Evolutionary conservation across 1,139 yeast species (phyloP), one percentile per base, ranked within the genome.

Genomic region (Hanseniaspora sp.): DNA sequence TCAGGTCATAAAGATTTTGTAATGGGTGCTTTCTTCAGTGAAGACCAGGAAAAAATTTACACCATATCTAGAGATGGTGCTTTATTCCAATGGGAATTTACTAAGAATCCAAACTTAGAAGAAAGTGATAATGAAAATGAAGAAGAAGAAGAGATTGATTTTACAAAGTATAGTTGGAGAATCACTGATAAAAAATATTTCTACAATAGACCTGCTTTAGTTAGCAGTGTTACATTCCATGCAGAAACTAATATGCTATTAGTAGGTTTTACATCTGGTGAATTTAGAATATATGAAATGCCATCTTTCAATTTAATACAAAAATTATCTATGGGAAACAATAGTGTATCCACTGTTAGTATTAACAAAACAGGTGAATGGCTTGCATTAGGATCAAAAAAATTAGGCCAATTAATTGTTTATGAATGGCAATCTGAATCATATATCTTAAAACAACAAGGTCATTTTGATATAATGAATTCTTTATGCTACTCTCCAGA

Each of bases 391-490:
- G 98, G 98, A 5, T 88, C 96, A 0, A 73, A 90, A 18, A 83
- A 82, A 62, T 71, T 86, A 39, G 98, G 98, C n/a, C 99, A 92
- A 69, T 71, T 92, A 55, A 71, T 92, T 57, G 98, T 92, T 0
- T 92, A 95, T 74, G 99, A 92, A 74, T 92, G 99, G 99, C 96
- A 92, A 71, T 86, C 95, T 3, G 98, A 92, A 68, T 86, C 96
- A 0, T 92, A 92, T 66, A 84, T 92, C 47, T 74, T 92, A 60
- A 90, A 92, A 66, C 98, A 92, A 67, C 98, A 94, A 68, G 96
- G 98, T 12, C 98, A 92, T 69, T 92, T 86, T 65, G 98, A 92
- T 67, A 74, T 95, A 0, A 79, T 90, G 68, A 92, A 88, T 64
- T 76, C 88, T 15, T 69, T 90, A 51, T 80, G 85, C 40, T 92